phyloP scores from a whole-genome alignment of 495 filamentous ascomycete genomes.

The Podospora fimiseda region DNA sequence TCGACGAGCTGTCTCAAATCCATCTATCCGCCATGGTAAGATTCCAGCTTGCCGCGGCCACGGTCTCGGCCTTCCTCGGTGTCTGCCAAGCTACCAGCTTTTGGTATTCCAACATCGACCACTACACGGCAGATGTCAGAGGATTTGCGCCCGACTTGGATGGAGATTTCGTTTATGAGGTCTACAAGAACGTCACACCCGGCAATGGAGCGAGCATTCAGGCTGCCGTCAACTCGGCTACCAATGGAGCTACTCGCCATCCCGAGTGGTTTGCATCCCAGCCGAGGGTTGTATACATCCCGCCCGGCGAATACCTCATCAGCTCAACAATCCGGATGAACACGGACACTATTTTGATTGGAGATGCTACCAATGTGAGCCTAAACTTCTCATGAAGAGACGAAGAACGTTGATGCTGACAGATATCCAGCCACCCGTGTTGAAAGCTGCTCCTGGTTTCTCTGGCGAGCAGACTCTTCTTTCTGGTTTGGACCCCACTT shows the following conservation, averaged over 20 bases:
- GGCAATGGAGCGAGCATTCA: slow-evolving; percentile 28
- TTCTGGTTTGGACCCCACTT: slow-evolving; percentile 38
- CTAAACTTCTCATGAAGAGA: neutral
- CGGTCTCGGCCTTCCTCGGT: neutral
- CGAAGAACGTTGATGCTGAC: neutral
- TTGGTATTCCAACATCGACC: slow-evolving; percentile 34
- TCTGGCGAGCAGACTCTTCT: slow-evolving; percentile 31
- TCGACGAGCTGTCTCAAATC: no score
- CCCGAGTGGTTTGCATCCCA: slow-evolving; percentile 36
- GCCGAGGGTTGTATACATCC: slow-evolving; percentile 55
- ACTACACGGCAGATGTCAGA: slow-evolving; percentile 19
- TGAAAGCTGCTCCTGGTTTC: slow-evolving; percentile 52
- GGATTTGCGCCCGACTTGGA: slow-evolving; percentile 36
- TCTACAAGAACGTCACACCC: slow-evolving; percentile 27
- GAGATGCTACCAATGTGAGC: slow-evolving; percentile 57
- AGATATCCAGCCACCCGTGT: slow-evolving; percentile 39
- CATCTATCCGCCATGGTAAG: neutral
- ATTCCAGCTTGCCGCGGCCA: neutral
- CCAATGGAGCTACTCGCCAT: slow-evolving; percentile 27
- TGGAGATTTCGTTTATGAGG: slow-evolving; percentile 27
- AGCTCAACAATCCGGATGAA: slow-evolving; percentile 49
- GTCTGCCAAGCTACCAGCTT: slow-evolving; percentile 7
- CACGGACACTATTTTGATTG: slow-evolving; percentile 56
- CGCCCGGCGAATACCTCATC: slow-evolving; percentile 57
- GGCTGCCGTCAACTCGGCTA: slow-evolving; percentile 28